Evolutionary conservation across 225 moss, liverwort and hornwort species (phyloP), one percentile per base, ranked within the genome.

Genomic region (Asterella californica): DNA sequence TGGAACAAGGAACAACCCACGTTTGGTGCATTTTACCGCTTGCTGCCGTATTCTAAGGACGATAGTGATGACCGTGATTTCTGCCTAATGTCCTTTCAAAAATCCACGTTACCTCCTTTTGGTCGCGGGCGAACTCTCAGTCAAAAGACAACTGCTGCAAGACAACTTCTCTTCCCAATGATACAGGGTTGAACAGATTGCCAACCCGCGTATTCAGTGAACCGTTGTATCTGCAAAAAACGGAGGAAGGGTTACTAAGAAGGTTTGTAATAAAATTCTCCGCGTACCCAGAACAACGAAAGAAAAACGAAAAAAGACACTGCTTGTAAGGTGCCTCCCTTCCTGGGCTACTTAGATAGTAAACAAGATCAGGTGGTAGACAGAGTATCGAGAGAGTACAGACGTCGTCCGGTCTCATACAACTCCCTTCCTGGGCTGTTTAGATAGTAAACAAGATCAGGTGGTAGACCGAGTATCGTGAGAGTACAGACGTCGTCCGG

Each of bases 71-170:
- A 76, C 52, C 42, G 7, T 42, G 7, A 29, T 29, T 33, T 53
- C 15, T 74, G 18, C 33, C 53, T 15, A 12, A 19, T 52, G 5
- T 27, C 27, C 21, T 32, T 27, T 22, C 10, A 32, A 54, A 6
- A 67, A 12, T 30, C 36, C 2, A 36, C 15, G 4, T 46, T 71
- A 71, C 71, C 71, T 71, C 71, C 75, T 6, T 76, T 9, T 37
- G 33, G 33, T 57, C 27, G 59, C 34, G 37, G 17, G 57, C 59
- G 19, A 9, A 25, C 1, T 73, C 30, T 62, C 60, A 45, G 5
- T 87, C 79, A 87, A 55, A 88, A 70, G n/a, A 88, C 85, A 18
- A 81, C 85, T 62, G 87, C 84, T 25, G 83, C 87, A 46, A 88
- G 68, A 72, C 87, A 88, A 61, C 87, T 88, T 59, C 87, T 78